A percentile compares a stretch with the other conserved stretches of the same genome.
These are phyloP conservation scores for Lagenidium giganteum DNA, from an alignment of 352 stramenopile genomes.

Conservation along the genomic window DNA sequence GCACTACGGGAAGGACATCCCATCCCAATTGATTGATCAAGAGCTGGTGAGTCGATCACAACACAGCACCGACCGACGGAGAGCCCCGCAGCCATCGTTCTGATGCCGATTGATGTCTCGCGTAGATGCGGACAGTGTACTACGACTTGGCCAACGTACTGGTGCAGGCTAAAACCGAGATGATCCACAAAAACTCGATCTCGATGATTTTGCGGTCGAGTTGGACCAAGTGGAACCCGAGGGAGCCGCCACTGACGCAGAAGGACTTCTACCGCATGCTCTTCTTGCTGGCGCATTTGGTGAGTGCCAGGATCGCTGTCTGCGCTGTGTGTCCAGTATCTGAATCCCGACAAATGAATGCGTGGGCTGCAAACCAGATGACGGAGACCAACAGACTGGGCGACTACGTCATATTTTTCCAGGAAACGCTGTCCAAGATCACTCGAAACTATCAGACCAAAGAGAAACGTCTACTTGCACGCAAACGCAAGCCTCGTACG, in stretches of 20 bases:
- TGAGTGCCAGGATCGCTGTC: too few species aligned
- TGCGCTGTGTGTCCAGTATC: background rate
- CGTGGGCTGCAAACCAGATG: constrained; percentile 36
- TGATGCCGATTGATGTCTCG: constrained; percentile 1
- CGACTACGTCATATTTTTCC: constrained; percentile 75
- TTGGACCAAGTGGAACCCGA: constrained; percentile 68
- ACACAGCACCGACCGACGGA: background rate
- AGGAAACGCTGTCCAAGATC: constrained; percentile 62
- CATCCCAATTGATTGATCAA: constrained; percentile 42
- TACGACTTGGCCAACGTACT: constrained; percentile 70
- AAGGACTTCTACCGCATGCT: constrained; percentile 59
- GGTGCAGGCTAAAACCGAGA: constrained; percentile 73
- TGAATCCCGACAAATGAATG: background rate
- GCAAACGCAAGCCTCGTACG: constrained; percentile 19
- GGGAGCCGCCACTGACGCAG: constrained; percentile 45
- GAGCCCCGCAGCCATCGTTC: background rate
- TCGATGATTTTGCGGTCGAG: constrained; percentile 63
- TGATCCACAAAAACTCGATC: constrained; percentile 72
- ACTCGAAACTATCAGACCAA: constrained; percentile 42
- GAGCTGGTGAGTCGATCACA: constrained; percentile 24
- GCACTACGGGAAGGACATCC: constrained; percentile 36
- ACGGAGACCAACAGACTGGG: constrained; percentile 54
- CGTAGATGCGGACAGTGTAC: constrained; percentile 56
- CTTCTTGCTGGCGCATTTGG: constrained; percentile 71
- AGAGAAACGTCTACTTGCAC: constrained; percentile 9